These are phyloP conservation scores for Pichia sp. DNA, from an alignment of 1,139 yeast species.

Conservation along the genomic window DNA sequence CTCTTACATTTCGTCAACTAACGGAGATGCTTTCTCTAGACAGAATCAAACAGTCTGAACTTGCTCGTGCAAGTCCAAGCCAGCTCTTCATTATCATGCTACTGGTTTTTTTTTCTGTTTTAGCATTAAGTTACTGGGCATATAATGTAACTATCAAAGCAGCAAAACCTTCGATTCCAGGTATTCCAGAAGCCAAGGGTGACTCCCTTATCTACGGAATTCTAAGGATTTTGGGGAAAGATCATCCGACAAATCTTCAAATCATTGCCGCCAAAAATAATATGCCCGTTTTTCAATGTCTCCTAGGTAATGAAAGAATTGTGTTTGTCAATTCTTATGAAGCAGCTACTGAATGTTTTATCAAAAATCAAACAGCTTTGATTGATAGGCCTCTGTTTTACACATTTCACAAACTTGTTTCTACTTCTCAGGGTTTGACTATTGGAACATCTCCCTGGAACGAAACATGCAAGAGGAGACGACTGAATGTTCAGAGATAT, in stretches of 20 bases:
- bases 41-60: too few relatives aligned
- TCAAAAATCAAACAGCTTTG: constrained; percentile 41
- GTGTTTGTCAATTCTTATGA: constrained; percentile 54
- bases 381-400: constrained; percentile 58
- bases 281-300: constrained; percentile 18
- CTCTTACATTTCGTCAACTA: too few relatives aligned
- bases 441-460: constrained; percentile 70
- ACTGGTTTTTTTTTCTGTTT: too few relatives aligned
- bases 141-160: constrained; percentile 15
- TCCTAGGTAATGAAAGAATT: constrained; percentile 41
- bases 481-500: constrained; percentile 46
- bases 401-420: constrained; percentile 56
- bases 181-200: constrained; percentile 14
- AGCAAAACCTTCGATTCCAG: constrained; percentile 11
- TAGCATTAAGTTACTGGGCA: too few relatives aligned
- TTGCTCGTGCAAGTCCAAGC: too few relatives aligned
- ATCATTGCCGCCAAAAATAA: constrained; percentile 10
- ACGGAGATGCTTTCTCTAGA: too few relatives aligned
- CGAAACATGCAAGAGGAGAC: constrained; percentile 41
- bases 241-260: constrained; percentile 17
- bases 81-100: too few relatives aligned
- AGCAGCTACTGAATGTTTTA: constrained; percentile 46
- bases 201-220: constrained; percentile 15
- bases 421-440: constrained; percentile 51
- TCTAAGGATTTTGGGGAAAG: constrained; percentile 13